Evolutionary conservation across 352 stramenopile species (phyloP), one percentile per base, ranked within the genome.

Genomic region (Blastocystis hominis): DNA sequence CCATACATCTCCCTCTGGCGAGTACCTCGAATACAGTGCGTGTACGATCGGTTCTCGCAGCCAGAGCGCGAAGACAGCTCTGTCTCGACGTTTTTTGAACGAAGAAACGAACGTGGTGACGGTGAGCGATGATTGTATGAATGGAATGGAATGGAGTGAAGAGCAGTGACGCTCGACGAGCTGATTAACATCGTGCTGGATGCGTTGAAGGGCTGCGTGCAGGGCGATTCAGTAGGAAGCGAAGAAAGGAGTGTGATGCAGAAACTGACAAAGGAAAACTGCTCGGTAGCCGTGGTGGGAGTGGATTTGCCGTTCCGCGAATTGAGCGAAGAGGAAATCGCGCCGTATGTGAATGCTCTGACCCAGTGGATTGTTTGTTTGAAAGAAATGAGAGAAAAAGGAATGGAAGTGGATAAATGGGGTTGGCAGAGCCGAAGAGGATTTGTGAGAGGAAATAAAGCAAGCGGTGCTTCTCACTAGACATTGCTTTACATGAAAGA

Each of bases 21-120:
- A 95, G 90, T 95, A 94, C 90, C 94, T 93, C 75, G 93, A 95
- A 91, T 95, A 95, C 91, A 93, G 93, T 89, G 93, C 91, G 66
- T 93, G 94, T 63, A 92, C 92, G 77, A 95, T 95, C 90, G 93
- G 93, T 69, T 91, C 92, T 47, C 92, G 93, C 50, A 95, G 92
- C 88, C 93, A 95, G 89, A 95, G 92, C 84, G 93, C 93, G 68
- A 92, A 93, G 86, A 95, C 93, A 88, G 95, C 95, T 88, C 90
- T 95, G 55, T 92, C 95, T 89, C 95, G 95, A 89, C 92, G 94
- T 88, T 95, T 93, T 84, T 90, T 94, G 86, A 94, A 91, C 89
- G 94, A 94, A 87, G 89, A 90, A 15, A 84, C 72, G 30, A 76
- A 76, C 38, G 17, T 55, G 42, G 64, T 84, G n/a, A 34, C 34